Evolutionary conservation across 2,329 filamentous ascomycete species (phyloP).

Genomic region (Colletotrichum sp.): DNA sequence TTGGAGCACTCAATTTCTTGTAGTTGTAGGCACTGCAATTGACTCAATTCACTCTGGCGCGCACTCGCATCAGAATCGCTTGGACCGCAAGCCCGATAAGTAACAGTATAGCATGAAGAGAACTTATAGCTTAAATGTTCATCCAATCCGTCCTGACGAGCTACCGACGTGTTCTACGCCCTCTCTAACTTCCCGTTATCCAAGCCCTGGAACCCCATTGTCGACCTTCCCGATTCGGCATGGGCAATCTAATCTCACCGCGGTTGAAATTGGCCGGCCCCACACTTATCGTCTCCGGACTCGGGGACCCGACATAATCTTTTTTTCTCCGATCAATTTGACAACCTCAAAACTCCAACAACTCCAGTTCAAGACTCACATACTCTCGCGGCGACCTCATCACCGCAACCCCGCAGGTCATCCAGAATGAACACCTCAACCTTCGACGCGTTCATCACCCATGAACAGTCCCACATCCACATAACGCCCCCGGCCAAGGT

Average conservation of each 20-base stretch:
- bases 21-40: not conserved
- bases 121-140: no score
- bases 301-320: not conserved
- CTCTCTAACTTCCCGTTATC: not conserved
- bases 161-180: fast-evolving
- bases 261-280: not conserved
- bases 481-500: not conserved
- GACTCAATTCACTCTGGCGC: fast-evolving
- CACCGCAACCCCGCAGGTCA: fast-evolving
- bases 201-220: not conserved
- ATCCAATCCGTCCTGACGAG: not conserved
- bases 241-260: not conserved
- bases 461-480: not conserved
- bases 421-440: not conserved
- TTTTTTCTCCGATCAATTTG: not conserved
- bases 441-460: not conserved
- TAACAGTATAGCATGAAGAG: no score
- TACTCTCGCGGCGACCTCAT: fast-evolving
- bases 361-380: fast-evolving
- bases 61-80: fast-evolving
- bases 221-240: not conserved
- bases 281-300: not conserved
- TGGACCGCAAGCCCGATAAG: not conserved
- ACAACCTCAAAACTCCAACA: not conserved
- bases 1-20: not conserved